Base-by-base conservation (phyloP, 2,329 filamentous ascomycete species). In the Stemphylium vesicarium region DNA sequence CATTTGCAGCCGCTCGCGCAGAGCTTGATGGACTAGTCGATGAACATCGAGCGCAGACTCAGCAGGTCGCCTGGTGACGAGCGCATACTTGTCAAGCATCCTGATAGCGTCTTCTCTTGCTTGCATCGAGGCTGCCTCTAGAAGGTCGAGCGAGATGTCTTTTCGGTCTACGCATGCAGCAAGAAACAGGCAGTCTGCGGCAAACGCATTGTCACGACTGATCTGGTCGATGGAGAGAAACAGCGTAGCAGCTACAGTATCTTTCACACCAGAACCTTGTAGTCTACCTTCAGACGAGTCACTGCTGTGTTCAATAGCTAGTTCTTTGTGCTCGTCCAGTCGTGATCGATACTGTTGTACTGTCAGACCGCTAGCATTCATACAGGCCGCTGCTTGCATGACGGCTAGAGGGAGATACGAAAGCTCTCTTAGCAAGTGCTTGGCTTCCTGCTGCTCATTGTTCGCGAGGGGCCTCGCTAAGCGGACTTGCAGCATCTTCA, bases 181-280 rank as follows among this genome's bases (percentile, higher is more conserved):
- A 43, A 79, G 77, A 0, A 66, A 71, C 0, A 82, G 65, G 32
- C 78, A 52, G 0, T 73, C 50, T 32, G 73, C 74, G 1, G 78
- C 78, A 4, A 60, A 31, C 1, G 44, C 4, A 40, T 77, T 58
- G 0, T 75, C 15, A 22, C 16, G 7, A 5, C 41, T 41, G 37
- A 65, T 46, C 29, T 64, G 68, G 13, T 77, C 62, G 29, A 81
- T 78, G 0, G 79, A 79, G 13, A 81, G 66, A 1, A 77, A 57
- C 65, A 72, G 78, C 0, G 79, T 78, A 26, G 68, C 71, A 4
- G 74, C 74, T 2, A 80, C 64, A 0, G 77, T 66, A 20, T 76
- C 72, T 37, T 71, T 78, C 75, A 22, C 70, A 69, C 2, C 50
- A 26, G 29, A 47, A 7, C 45, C 44, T 22, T 40, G 45, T 38